Conservation (phyloP, 2,329 filamentous ascomycete species). For the Paecilomyces formosus region DNA sequence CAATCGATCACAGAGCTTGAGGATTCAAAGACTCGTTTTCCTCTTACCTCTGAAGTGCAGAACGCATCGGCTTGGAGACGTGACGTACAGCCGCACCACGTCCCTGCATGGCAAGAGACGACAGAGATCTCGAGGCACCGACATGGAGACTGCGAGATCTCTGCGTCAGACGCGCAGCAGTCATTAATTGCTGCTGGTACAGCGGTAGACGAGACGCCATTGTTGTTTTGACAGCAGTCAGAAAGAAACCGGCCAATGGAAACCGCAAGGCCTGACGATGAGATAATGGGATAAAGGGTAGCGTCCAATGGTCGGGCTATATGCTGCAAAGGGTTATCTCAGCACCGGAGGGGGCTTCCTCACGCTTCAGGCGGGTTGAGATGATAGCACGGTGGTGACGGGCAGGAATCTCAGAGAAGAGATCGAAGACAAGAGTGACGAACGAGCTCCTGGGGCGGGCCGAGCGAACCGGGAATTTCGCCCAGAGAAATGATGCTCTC, state of each 20-base stretch:
- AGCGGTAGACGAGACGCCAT: conserved; percentile 36
- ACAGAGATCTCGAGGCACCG: conserved; percentile 17
- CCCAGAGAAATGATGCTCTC: conserved; percentile 7
- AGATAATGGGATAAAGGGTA: not conserved
- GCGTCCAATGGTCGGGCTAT: not conserved
- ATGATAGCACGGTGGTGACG: conserved; percentile 7
- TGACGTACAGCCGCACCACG: conserved; percentile 5
- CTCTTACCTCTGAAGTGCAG: conserved; percentile 17
- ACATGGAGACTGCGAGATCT: conserved; percentile 15
- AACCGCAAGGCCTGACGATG: not conserved
- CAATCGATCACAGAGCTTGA: not conserved
- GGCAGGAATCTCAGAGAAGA: conserved; percentile 7
- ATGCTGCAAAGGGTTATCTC: not conserved
- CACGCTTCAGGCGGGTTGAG: not conserved
- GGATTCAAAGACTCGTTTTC: not conserved
- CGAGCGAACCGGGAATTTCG: conserved; percentile 22
- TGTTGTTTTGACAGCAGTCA: conserved; percentile 6
- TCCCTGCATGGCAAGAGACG: conserved; percentile 15
- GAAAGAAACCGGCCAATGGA: conserved; percentile 1
- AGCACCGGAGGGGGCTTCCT: not conserved
- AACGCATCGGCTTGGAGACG: conserved; percentile 17
- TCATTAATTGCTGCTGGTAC: conserved; percentile 22
- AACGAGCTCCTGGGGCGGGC: conserved; percentile 10
- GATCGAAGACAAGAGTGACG: conserved; percentile 5
- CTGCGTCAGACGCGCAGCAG: conserved; percentile 19